phyloP scores from a whole-genome alignment of 345 rosid genomes.

The Bruguiera parviflora region DNA sequence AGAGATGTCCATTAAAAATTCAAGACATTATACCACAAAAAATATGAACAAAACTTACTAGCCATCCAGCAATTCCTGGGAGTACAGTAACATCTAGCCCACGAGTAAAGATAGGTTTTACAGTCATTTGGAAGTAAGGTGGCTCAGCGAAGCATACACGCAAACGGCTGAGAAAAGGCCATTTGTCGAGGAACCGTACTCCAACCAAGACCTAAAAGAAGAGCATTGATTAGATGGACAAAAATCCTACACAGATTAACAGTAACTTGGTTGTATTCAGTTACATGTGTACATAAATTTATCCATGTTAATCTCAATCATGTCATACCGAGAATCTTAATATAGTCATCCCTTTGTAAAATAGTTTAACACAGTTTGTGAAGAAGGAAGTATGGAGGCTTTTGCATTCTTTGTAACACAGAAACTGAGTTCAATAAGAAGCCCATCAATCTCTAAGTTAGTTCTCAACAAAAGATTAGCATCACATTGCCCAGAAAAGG shows the following conservation, averaged over 20 bases:
- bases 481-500: neutral
- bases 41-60: conserved; percentile 48
- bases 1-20: conserved; percentile 8
- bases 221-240: neutral
- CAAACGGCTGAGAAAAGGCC: conserved; percentile 92
- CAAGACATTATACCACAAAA: no score
- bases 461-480: no score
- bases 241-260: conserved; percentile 2
- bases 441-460: no score
- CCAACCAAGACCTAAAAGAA: conserved; percentile 69
- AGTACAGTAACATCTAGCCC: conserved; percentile 84
- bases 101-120: conserved; percentile 66
- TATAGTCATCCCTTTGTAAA: neutral
- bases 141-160: conserved; percentile 94
- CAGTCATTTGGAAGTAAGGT: conserved; percentile 92
- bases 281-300: no score
- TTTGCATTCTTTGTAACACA: neutral
- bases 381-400: neutral
- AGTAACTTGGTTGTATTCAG: neutral
- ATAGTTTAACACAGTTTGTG: neutral
- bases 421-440: no score
- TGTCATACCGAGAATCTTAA: neutral
- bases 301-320: no score
- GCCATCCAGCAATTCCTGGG: conserved; percentile 98
- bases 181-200: conserved; percentile 70